Evolutionary conservation across 768 basidiomycete genomes (phyloP), one percentile per base, ranked within the genome.

Genomic region (Gymnopilus junonius): DNA sequence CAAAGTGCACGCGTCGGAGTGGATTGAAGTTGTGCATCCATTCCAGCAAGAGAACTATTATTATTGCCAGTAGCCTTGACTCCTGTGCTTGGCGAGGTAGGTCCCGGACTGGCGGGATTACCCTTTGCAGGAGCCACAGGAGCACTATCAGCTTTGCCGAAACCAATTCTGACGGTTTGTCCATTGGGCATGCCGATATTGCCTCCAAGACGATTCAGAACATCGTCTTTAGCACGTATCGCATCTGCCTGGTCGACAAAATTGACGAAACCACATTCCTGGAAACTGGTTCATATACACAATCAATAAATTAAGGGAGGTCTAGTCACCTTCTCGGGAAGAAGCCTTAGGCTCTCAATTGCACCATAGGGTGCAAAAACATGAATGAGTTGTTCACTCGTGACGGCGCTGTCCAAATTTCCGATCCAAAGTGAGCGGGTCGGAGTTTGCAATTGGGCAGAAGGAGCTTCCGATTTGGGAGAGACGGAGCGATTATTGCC

Each of bases 261-360:
- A 74, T 99, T 99, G 73, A 99, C 97, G 74, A 99, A 99, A 8
- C 97, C 97, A 73, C 97, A 99, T 75, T 97, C 95, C 96, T 98
- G 29, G 31, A 59, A 31, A 29, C 7, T 42, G 2, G 35, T 40
- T 58, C 4, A 53, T 11, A 54, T 54, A 43, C n/a, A 8, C 21
- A 17, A 61, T 46, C 40, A 42, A 35, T 50, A 58, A 23, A 67
- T 62, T 32, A 43, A 60, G 64, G 43, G 25, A 56, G 27, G 29
- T 43, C n/a, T 42, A 66, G 68, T 67, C 48, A 96, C 96, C 91
- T 99, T 99, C 79, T 99, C 97, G 6, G 97, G 97, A 59, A 99
- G 82, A 70, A 99, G 83, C 69, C 97, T 83, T 73, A 99, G 79
- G 70, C 93, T 95, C 79, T 99, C 97, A 68, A 99, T 98, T 34